Base-by-base conservation (phyloP, 352 stramenopile species). In the Thalassiosira oceanica region DNA sequence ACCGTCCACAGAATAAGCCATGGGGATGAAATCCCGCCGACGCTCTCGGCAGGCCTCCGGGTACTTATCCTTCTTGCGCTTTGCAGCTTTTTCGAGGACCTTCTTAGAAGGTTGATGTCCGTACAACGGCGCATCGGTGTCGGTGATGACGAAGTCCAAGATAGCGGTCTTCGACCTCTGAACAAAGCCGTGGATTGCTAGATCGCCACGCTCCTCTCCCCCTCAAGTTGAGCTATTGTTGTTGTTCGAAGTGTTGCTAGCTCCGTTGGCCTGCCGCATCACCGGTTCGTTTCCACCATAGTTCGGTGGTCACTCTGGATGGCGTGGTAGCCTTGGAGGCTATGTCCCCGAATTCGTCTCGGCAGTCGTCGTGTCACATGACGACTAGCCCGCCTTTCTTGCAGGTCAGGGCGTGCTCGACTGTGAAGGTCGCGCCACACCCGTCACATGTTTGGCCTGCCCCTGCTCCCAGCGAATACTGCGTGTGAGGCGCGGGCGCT, bases 371-470 rank as follows among this genome's bases (percentile, higher is more conserved):
- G 37, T 83, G 63, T 11, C 68, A 53, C 0, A 66, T 28, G 42
- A 57, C 41, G 0, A 75, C 55, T 15, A 80, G 26, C 8, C 75
- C 65, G 8, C 55, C 75, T 2, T 28, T 15, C 41, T 66, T 70
- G 54, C 69, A 84, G 1, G 44, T 31, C 3, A 75, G 29, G 1
- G 45, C 48, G 43, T 81, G 63, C 16, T 84, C 56, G 10, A 78
- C 49, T 4, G 55, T 62, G 8, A 79, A 61, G 1, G 27, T 33
- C 7, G 7, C 13, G n/a, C 57, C 50, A 28, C 74, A 79, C 15
- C 68, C 53, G 66, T 80, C 45, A 27, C 62, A 76, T n/a, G n/a
- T n/a, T n/a, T n/a, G n/a, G n/a, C n/a, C n/a, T n/a, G n/a, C n/a
- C n/a, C n/a, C n/a, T n/a, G n/a, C n/a, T n/a, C n/a, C n/a, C n/a